phyloP scores from a whole-genome alignment of 176 grass and related monocot genomes.

The Cocos nucifera region DNA sequence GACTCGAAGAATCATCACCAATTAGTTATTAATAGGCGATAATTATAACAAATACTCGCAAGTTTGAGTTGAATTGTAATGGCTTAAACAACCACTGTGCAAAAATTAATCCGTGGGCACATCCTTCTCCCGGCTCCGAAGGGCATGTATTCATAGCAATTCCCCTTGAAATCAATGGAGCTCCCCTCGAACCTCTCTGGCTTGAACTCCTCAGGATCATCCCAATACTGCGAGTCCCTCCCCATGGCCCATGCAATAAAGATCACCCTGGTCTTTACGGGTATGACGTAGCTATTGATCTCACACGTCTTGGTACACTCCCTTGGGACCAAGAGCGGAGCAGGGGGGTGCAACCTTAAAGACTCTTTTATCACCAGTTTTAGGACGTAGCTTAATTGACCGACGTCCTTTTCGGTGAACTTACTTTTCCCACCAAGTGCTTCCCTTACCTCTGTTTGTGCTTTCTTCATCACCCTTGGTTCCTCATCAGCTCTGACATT shows the following conservation, averaged over 20 bases:
- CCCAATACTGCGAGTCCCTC: too few species aligned
- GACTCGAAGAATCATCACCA: too few species aligned
- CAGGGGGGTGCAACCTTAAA: constrained; percentile 37
- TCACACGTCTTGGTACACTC: constrained; percentile 18
- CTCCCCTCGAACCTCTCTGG: too few species aligned
- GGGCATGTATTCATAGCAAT: constrained; percentile 35
- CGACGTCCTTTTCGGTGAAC: constrained; percentile 15
- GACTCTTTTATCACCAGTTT: constrained; percentile 52
- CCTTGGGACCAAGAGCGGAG: constrained; percentile 47
- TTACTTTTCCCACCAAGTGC: constrained; percentile 13
- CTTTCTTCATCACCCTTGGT: constrained; percentile 23
- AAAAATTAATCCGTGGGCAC: constrained; percentile 38
- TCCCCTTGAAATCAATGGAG: constrained; percentile 28
- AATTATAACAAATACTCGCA: too few species aligned
- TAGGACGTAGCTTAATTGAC: constrained; percentile 30
- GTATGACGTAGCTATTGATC: constrained; percentile 42
- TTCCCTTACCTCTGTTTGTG: constrained; percentile 34
- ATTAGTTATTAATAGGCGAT: too few species aligned
- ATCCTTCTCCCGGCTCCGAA: constrained; percentile 44
- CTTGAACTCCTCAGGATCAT: too few species aligned
- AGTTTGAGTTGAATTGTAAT: too few species aligned
- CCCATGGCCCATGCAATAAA: constrained; percentile 46
- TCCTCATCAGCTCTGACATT: constrained; percentile 40
- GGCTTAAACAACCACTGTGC: too few species aligned
- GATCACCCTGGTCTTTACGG: constrained; percentile 25